Evolutionary conservation across 2,329 filamentous ascomycete species (phyloP).

Genomic region (Penicillium verrucosum): DNA sequence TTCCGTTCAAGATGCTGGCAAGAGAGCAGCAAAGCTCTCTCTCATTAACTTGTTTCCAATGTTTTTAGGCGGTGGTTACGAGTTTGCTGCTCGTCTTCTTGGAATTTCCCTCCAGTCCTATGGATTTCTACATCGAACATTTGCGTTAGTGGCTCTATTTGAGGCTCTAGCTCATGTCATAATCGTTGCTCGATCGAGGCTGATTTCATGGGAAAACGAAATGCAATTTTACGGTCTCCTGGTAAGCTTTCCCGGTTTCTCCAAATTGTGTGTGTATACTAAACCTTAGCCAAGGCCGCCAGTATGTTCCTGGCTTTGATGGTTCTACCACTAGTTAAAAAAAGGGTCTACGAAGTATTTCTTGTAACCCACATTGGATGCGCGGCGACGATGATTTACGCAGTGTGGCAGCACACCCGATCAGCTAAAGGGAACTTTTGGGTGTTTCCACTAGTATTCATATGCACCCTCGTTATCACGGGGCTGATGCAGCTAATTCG

Average conservation of each 20-base stretch:
- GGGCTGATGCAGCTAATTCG: background rate
- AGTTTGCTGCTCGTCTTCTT: slow-evolving; percentile 15
- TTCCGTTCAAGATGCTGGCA: slow-evolving; percentile 5
- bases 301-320: slow-evolving; percentile 12
- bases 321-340: slow-evolving; percentile 15
- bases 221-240: slow-evolving; percentile 15
- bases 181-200: slow-evolving; percentile 2
- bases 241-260: background rate
- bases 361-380: slow-evolving; percentile 10
- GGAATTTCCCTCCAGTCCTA: slow-evolving; percentile 14
- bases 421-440: background rate
- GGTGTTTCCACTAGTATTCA: slow-evolving; percentile 3
- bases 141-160: slow-evolving; percentile 11
- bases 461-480: background rate
- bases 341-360: slow-evolving; percentile 19
- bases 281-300: slow-evolving; percentile 1
- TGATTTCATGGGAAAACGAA: slow-evolving; percentile 5
- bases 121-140: slow-evolving; percentile 10
- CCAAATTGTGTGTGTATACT: background rate
- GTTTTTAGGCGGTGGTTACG: slow-evolving; percentile 14
- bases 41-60: slow-evolving; percentile 17
- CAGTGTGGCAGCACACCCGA: slow-evolving; percentile 11
- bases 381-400: slow-evolving; percentile 12
- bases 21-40: slow-evolving; percentile 11
- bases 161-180: slow-evolving; percentile 14